Evolutionary conservation across 768 basidiomycete genomes (phyloP).

Genomic region (Kwoniella botswanensis): DNA sequence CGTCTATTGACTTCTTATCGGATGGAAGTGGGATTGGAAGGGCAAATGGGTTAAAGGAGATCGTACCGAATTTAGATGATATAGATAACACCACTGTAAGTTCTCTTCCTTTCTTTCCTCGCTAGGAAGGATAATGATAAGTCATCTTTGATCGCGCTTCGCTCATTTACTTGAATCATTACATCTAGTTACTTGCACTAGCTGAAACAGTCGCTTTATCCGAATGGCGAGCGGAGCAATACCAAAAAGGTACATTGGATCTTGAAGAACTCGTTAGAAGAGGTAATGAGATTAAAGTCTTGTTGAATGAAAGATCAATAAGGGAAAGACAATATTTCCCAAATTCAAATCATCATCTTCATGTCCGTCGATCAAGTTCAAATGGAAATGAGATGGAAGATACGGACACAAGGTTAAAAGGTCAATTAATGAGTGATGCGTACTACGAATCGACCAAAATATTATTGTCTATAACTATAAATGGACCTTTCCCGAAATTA

Average conservation of each 20-base stretch:
- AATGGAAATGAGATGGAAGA: neutral
- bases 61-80: neutral
- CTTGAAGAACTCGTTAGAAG: constrained; percentile 6
- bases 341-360: neutral
- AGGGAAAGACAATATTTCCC: neutral
- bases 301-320: neutral
- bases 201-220: constrained; percentile 7
- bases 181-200: neutral
- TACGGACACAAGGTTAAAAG: neutral
- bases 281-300: neutral
- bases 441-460: neutral
- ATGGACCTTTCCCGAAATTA: neutral
- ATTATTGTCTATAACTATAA: constrained; percentile 7
- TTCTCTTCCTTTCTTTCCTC: neutral
- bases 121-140: neutral
- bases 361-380: neutral
- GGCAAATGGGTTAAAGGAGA: neutral
- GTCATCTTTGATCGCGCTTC: neutral
- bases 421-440: neutral
- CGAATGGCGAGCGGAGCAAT: neutral
- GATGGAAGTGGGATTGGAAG: neutral
- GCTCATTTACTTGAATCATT: neutral
- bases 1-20: neutral
- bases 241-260: neutral
- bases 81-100: constrained; percentile 12